Percentiles rank a stretch among this genome's conserved stretches.
These are phyloP conservation scores for Geotrichum restrictum DNA, from an alignment of 1,139 yeast species.

Conservation along the genomic window DNA sequence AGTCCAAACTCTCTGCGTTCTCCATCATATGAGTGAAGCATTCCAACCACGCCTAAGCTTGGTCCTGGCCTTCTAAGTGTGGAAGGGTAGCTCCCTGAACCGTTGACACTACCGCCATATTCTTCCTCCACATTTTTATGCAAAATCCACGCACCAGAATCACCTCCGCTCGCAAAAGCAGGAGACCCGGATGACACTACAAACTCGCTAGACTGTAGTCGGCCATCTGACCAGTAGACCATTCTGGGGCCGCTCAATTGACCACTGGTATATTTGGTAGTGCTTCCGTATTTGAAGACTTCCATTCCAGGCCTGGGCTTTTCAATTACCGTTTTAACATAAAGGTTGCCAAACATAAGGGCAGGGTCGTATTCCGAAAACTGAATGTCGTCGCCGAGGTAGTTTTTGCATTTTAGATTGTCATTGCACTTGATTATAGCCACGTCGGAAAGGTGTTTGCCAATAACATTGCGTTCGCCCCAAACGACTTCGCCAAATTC, in stretches of 20 bases:
- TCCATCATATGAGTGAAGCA: constrained; percentile 93
- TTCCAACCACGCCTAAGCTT: constrained; percentile 85
- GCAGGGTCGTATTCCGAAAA: constrained; percentile 76
- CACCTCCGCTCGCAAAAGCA: constrained; percentile 86
- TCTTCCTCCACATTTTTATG: constrained; percentile 28
- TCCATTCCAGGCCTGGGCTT: constrained; percentile 54
- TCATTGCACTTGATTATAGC: constrained; percentile 75
- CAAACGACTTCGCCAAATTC: constrained; percentile 82
- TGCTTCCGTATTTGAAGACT: constrained; percentile 88
- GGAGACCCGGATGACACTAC: constrained; percentile 54
- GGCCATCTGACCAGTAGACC: constrained; percentile 92
- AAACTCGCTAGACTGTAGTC: constrained; percentile 81
- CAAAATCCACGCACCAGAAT: constrained; percentile 86
- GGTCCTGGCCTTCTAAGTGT: constrained; percentile 28
- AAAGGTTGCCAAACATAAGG: constrained; percentile 71
- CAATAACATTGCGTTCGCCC: constrained; percentile 81
- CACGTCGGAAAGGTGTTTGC: constrained; percentile 65
- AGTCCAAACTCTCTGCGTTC: constrained; percentile 86
- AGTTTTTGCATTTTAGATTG: constrained; percentile 57
- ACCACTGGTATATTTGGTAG: constrained; percentile 79
- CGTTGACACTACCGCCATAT: neutral
- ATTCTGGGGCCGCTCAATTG: constrained; percentile 71
- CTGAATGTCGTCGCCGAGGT: constrained; percentile 72
- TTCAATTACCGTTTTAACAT: constrained; percentile 52
- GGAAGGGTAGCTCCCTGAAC: too few species aligned